Percentiles rank a stretch among this genome's conserved stretches.
phyloP scores from a whole-genome alignment of 1,139 yeast species.

The Pneumocystis jirovecii region DNA sequence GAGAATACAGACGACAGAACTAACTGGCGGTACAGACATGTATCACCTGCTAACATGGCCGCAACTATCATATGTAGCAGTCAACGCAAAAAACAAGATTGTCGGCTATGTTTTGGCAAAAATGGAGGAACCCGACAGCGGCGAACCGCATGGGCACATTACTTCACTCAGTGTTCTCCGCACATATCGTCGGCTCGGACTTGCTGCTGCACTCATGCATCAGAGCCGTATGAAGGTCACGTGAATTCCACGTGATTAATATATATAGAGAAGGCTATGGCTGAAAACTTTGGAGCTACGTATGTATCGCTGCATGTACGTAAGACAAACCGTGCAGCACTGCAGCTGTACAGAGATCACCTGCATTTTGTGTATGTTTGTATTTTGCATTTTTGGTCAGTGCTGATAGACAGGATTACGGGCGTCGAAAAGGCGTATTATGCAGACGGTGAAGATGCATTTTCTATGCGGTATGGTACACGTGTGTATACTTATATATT shows the following conservation, averaged over 20 bases:
- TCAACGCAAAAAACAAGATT: slow-evolving; percentile 37
- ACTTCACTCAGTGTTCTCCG: slow-evolving; percentile 92
- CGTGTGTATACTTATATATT: no score
- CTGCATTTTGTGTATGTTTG: slow-evolving; percentile 43
- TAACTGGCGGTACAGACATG: slow-evolving; percentile 32
- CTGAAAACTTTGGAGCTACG: slow-evolving; percentile 69
- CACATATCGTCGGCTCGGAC: slow-evolving; percentile 84
- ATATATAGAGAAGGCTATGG: slow-evolving; percentile 42
- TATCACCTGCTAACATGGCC: slow-evolving; percentile 96
- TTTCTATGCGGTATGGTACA: slow-evolving; percentile 66
- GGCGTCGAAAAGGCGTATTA: slow-evolving; percentile 76
- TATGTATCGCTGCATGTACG: slow-evolving; percentile 88
- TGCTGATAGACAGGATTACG: slow-evolving; percentile 31
- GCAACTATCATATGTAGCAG: slow-evolving; percentile 90
- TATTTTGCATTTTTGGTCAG: not conserved
- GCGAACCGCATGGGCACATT: slow-evolving; percentile 79
- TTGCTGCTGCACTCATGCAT: slow-evolving; percentile 86
- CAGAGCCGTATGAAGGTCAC: no score
- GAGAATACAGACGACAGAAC: no score
- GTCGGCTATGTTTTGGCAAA: slow-evolving; percentile 92
- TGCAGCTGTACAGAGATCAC: slow-evolving; percentile 79
- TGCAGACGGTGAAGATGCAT: slow-evolving; percentile 98
- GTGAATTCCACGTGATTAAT: not conserved
- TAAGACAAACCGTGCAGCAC: slow-evolving; percentile 83
- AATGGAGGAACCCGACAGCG: slow-evolving; percentile 76